phyloP scores from a whole-genome alignment of 495 filamentous ascomycete species.

The Penicillium daleae region DNA sequence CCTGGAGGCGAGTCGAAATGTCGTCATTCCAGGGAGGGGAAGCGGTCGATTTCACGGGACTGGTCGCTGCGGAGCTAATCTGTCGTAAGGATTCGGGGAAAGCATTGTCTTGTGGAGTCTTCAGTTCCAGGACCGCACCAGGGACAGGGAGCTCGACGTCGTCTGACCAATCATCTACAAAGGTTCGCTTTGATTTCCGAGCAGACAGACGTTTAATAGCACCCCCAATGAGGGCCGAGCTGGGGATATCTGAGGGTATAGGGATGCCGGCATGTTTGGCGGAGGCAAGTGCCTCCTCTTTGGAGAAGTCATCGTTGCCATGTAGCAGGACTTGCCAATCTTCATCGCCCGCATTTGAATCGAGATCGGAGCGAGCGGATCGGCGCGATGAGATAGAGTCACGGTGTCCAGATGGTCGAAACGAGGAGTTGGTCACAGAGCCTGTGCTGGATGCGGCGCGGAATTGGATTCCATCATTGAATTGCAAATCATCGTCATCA shows the following conservation, averaged over 20 bases:
- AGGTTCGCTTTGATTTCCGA: constrained; percentile 73
- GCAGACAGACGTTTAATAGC: constrained; percentile 91
- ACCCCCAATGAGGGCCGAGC: constrained; percentile 90
- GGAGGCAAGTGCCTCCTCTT: constrained; percentile 80
- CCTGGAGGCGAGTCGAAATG: constrained; percentile 28
- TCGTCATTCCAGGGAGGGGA: constrained; percentile 40
- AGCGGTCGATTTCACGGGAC: constrained; percentile 41
- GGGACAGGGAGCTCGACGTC: constrained; percentile 80
- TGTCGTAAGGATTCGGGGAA: constrained; percentile 73
- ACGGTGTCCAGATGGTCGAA: constrained; percentile 59
- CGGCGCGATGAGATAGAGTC: constrained; percentile 77
- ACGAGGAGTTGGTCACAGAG: constrained; percentile 52
- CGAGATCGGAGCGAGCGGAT: constrained; percentile 79
- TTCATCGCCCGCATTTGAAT: constrained; percentile 75
- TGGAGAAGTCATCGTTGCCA: constrained; percentile 78
- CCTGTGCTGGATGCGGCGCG: constrained; percentile 65
- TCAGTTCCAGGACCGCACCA: constrained; percentile 64
- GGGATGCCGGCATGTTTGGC: constrained; percentile 90
- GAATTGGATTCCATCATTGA: constrained; percentile 70
- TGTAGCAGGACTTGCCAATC: constrained; percentile 82
- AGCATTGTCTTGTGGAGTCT: constrained; percentile 56
- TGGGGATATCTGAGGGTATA: constrained; percentile 85
- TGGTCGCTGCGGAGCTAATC: constrained; percentile 54
- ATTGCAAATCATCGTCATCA: constrained; percentile 79
- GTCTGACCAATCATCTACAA: constrained; percentile 88